Conservation (phyloP, 2,329 filamentous ascomycete species). For the Lecanoromycetidae sp. region DNA sequence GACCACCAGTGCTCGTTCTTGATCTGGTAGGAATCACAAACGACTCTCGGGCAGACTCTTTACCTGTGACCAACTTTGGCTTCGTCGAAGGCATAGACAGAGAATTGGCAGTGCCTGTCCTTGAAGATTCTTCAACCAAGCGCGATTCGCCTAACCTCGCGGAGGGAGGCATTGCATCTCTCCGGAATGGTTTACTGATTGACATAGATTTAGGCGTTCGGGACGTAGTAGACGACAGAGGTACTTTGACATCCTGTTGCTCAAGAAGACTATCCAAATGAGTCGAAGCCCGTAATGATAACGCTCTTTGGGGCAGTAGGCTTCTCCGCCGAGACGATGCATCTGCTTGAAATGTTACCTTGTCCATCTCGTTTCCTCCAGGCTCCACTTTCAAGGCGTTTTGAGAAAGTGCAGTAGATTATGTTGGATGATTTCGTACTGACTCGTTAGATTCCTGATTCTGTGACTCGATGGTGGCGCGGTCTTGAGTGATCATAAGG, state of each 20-base stretch:
- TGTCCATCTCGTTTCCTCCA: neutral
- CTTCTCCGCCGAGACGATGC: slow-evolving; percentile 6
- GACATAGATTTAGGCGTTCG: neutral
- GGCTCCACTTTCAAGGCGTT: too few species aligned
- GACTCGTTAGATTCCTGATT: too few species aligned
- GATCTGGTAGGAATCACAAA: neutral
- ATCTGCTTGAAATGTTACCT: neutral
- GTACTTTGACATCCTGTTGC: neutral
- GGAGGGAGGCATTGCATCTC: neutral
- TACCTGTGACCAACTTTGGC: neutral
- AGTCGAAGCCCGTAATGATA: neutral
- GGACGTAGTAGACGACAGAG: neutral
- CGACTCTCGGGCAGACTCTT: neutral
- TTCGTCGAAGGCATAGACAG: neutral
- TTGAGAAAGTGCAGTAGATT: too few species aligned
- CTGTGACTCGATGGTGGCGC: too few species aligned
- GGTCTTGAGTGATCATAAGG: too few species aligned
- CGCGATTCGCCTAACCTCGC: neutral
- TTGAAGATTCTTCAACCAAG: neutral
- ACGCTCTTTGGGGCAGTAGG: slow-evolving; percentile 10
- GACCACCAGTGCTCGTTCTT: neutral
- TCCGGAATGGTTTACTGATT: neutral
- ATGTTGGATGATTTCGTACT: too few species aligned
- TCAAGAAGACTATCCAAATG: neutral
- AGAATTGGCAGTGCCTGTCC: neutral